These are phyloP conservation scores for Trichoderma asperellum DNA, from an alignment of 2,329 filamentous ascomycete species.

Conservation along the genomic window DNA sequence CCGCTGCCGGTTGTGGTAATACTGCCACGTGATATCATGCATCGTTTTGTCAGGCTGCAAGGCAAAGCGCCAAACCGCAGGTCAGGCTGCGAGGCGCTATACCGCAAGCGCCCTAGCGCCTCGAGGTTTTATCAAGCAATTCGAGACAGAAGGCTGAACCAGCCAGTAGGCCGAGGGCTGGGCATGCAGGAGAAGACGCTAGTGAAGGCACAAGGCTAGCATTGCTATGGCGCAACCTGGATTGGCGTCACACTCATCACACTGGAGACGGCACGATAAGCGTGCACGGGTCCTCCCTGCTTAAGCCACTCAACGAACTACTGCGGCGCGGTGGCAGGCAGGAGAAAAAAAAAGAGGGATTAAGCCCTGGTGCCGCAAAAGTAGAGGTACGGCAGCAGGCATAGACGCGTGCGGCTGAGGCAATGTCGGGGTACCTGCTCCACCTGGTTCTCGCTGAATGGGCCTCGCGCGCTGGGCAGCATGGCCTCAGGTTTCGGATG, in stretches of 20 bases:
- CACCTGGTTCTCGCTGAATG: slow-evolving; percentile 4
- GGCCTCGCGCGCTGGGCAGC: slow-evolving; percentile 8
- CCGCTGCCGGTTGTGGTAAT: background rate
- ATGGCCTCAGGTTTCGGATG: slow-evolving; percentile 23
- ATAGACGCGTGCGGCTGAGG: slow-evolving; percentile 24
- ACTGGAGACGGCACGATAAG: slow-evolving; percentile 19
- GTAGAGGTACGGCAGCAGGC: slow-evolving; percentile 1
- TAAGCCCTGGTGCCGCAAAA: background rate
- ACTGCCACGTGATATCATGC: background rate
- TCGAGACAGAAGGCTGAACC: slow-evolving; percentile 23
- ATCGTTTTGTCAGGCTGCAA: background rate
- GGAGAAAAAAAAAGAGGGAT: background rate
- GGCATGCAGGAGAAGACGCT: slow-evolving; percentile 16
- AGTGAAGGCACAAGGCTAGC: slow-evolving; percentile 23
- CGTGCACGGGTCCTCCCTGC: slow-evolving; percentile 4
- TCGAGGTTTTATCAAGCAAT: slow-evolving; percentile 8
- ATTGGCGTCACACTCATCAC: slow-evolving; percentile 3
- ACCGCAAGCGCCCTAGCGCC: background rate
- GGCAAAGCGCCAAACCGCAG: background rate
- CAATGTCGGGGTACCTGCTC: slow-evolving; percentile 24
- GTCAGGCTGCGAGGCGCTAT: slow-evolving; percentile 18
- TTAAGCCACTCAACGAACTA: slow-evolving; percentile 4
- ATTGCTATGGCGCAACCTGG: slow-evolving; percentile 18
- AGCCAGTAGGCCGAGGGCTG: slow-evolving; percentile 16
- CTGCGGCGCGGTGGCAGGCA: background rate